Percentiles rank a stretch among this genome's conserved stretches.
phyloP scores from a whole-genome alignment of 306 rosid genomes.

The Nissolia schottii region DNA sequence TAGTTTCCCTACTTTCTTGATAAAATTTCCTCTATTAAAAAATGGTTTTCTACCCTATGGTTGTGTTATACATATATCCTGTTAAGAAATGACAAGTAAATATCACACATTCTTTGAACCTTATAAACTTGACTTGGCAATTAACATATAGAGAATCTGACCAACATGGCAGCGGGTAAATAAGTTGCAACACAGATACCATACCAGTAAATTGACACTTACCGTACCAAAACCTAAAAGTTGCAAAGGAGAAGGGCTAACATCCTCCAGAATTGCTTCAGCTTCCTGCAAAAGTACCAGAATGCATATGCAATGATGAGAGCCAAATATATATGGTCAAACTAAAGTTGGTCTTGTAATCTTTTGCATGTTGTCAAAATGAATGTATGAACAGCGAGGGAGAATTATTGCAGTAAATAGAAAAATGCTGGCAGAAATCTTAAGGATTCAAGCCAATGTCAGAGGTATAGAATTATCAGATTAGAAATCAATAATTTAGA shows the following conservation, averaged over 20 bases:
- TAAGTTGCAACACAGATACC: slow-evolving; percentile 8
- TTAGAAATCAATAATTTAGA: not conserved
- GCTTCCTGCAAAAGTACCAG: slow-evolving; percentile 69
- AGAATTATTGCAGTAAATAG: not conserved
- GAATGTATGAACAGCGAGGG: not conserved
- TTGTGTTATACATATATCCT: not conserved
- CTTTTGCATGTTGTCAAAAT: not conserved
- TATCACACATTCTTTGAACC: not conserved
- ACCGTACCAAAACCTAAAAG: slow-evolving; percentile 72
- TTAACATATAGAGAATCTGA: not conserved
- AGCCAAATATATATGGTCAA: not conserved
- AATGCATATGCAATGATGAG: not conserved
- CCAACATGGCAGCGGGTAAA: slow-evolving; percentile 22
- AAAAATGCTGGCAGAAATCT: not conserved
- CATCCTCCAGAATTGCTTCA: slow-evolving; percentile 82
- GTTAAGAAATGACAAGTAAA: not conserved
- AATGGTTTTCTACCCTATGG: not conserved
- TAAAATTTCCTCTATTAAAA: not conserved
- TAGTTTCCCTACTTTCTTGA: not conserved
- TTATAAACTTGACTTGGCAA: not conserved
- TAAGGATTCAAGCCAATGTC: not conserved
- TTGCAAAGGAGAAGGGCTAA: slow-evolving; percentile 66
- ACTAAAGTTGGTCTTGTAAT: not conserved
- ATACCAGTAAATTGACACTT: slow-evolving; percentile 36
- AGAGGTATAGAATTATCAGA: not conserved